Evolutionary conservation across 495 filamentous ascomycete species (phyloP).

Genomic region (Astrothelium macrocarpum): DNA sequence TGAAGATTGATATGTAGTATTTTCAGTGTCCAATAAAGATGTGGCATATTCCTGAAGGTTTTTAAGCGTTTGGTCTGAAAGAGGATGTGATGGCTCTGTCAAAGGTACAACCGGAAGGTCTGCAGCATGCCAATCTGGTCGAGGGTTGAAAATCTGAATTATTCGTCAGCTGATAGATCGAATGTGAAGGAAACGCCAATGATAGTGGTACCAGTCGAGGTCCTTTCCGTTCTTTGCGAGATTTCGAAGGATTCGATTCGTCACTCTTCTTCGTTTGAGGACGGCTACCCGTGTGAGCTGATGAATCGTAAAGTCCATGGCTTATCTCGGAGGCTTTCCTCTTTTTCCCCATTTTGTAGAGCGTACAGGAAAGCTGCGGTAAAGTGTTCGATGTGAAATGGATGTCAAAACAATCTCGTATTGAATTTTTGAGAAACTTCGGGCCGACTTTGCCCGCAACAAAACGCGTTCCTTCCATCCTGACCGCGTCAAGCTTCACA

Average conservation of each 20-base stretch:
- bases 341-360: constrained; percentile 26
- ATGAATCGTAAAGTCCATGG: constrained; percentile 15
- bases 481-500: neutral
- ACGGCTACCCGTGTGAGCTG: neutral
- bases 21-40: constrained; percentile 64
- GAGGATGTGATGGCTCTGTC: constrained; percentile 43
- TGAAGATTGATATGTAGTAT: constrained; percentile 46
- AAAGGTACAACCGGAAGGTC: constrained; percentile 44
- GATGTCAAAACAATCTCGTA: neutral
- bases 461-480: neutral
- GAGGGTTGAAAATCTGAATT: constrained; percentile 59
- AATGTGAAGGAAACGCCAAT: too few species aligned
- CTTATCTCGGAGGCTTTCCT: constrained; percentile 23
- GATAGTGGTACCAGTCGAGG: constrained; percentile 13
- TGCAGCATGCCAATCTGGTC: constrained; percentile 76
- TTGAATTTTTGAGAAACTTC: neutral
- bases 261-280: constrained; percentile 12
- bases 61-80: constrained; percentile 51
- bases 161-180: constrained; percentile 10
- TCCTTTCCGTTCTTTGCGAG: constrained; percentile 12
- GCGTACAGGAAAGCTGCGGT: neutral
- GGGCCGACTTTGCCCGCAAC: neutral
- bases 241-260: constrained; percentile 15
- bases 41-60: constrained; percentile 67
- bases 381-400: neutral